Percentiles rank a stretch among this genome's conserved stretches.
phyloP scores from a whole-genome alignment of 495 filamentous ascomycete species.

The Pseudotulostoma volvatum region DNA sequence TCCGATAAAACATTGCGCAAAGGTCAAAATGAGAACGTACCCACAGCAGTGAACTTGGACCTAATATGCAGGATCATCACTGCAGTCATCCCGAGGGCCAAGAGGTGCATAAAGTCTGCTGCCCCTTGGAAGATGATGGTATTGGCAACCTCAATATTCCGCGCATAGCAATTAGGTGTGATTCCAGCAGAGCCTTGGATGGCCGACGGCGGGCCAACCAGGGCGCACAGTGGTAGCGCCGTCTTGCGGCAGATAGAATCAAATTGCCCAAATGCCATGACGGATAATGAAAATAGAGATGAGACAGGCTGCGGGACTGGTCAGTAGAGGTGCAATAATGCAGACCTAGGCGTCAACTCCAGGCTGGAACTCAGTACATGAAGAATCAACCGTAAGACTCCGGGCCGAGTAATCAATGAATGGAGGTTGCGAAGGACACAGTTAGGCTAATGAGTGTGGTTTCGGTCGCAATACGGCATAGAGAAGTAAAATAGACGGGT shows the following conservation, averaged over 20 bases:
- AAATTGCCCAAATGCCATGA: slow-evolving; percentile 87
- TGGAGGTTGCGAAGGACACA: no score
- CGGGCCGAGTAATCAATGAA: background rate
- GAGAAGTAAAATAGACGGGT: no score
- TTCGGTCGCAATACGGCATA: no score
- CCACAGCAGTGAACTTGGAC: slow-evolving; percentile 96
- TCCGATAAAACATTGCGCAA: no score
- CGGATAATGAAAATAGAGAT: slow-evolving; percentile 3
- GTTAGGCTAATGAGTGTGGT: no score
- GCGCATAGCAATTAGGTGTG: slow-evolving; percentile 80
- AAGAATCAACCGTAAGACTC: no score
- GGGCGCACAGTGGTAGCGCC: slow-evolving; percentile 70
- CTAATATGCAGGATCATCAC: slow-evolving; percentile 95
- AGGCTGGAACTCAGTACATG: no score
- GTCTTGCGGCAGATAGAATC: slow-evolving; percentile 70
- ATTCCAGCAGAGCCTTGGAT: slow-evolving; percentile 60
- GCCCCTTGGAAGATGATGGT: slow-evolving; percentile 96
- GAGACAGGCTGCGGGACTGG: slow-evolving; percentile 4
- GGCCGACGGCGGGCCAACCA: slow-evolving; percentile 51
- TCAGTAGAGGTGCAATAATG: slow-evolving; percentile 7
- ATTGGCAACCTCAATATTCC: slow-evolving; percentile 91
- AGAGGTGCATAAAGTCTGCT: slow-evolving; percentile 80
- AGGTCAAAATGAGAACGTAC: no score
- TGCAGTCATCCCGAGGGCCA: slow-evolving; percentile 78
- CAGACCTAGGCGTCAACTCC: no score